A percentile compares a stretch with the other conserved stretches of the same genome.
These are phyloP conservation scores for Xylaria sp. DNA, from an alignment of 2,329 filamentous ascomycete species.

Conservation along the genomic window DNA sequence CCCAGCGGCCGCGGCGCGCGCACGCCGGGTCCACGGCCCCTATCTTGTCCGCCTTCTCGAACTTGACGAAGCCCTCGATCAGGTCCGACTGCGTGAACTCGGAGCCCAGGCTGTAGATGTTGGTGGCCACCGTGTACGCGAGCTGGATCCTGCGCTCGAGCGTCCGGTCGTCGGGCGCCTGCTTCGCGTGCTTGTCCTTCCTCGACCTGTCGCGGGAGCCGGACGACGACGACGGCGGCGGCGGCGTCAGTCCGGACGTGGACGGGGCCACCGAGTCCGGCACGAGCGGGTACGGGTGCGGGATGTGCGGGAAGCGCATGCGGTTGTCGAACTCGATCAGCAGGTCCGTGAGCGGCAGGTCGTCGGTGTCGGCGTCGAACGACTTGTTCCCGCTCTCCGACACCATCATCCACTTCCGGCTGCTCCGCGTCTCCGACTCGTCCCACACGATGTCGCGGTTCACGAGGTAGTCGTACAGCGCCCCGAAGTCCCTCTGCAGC, in stretches of 20 bases:
- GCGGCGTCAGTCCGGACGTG: constrained; percentile 12
- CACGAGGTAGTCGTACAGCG: constrained; percentile 76
- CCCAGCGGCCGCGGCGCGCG: constrained; percentile 69
- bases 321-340: constrained; percentile 72
- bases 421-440: constrained; percentile 67
- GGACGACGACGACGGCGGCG: constrained; percentile 10
- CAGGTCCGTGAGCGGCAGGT: constrained; percentile 73
- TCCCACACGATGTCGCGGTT: constrained; percentile 75
- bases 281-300: constrained; percentile 73
- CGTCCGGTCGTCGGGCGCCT: constrained; percentile 39
- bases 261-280: constrained; percentile 61
- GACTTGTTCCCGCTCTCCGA: constrained; percentile 56
- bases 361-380: constrained; percentile 61
- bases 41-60: constrained; percentile 65
- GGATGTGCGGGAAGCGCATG: constrained; percentile 71
- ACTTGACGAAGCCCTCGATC: constrained; percentile 64
- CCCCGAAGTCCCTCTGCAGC: constrained; percentile 73
- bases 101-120: constrained; percentile 65
- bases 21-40: constrained; percentile 63
- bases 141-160: constrained; percentile 64
- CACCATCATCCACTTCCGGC: constrained; percentile 73
- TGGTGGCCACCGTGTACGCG: constrained; percentile 69
- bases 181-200: constrained; percentile 44
- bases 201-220: constrained; percentile 47
- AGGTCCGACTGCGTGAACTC: constrained; percentile 64